These are phyloP conservation scores for Salix udensis DNA, from an alignment of 345 rosid genomes.

Conservation along the genomic window DNA sequence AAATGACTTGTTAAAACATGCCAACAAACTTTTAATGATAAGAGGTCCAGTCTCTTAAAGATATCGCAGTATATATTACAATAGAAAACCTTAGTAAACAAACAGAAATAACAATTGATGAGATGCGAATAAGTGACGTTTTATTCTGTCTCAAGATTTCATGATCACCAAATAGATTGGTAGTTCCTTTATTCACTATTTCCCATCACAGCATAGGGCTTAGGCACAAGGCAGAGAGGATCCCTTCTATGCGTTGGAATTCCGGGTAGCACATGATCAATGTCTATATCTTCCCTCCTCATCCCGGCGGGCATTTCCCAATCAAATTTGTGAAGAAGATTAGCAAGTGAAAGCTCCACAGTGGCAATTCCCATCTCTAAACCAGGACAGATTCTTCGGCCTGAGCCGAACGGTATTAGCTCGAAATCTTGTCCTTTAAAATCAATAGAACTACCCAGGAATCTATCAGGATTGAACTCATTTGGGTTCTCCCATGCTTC, in stretches of 20 bases:
- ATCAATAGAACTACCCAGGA: not conserved
- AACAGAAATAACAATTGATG: too few species aligned
- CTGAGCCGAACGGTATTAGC: not conserved
- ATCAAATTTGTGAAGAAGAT: not conserved
- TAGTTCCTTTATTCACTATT: too few species aligned
- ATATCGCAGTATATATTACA: too few species aligned
- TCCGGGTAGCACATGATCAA: not conserved
- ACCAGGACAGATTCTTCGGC: not conserved
- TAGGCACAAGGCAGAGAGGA: not conserved
- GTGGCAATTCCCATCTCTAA: not conserved
- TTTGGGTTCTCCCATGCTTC: not conserved
- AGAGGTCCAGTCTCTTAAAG: too few species aligned
- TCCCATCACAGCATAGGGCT: not conserved
- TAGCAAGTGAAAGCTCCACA: constrained; percentile 3
- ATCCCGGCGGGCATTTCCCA: not conserved
- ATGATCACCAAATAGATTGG: too few species aligned
- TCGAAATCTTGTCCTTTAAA: not conserved
- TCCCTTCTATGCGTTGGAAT: not conserved
- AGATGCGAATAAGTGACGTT: too few species aligned
- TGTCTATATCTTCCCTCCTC: constrained; percentile 4
- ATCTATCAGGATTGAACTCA: not conserved
- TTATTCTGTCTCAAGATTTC: too few species aligned
- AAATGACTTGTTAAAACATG: too few species aligned
- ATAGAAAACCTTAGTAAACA: too few species aligned
- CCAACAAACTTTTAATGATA: too few species aligned